Evolutionary conservation across 2,329 filamentous ascomycete species (phyloP).

Genomic region (Ophiostoma montium): DNA sequence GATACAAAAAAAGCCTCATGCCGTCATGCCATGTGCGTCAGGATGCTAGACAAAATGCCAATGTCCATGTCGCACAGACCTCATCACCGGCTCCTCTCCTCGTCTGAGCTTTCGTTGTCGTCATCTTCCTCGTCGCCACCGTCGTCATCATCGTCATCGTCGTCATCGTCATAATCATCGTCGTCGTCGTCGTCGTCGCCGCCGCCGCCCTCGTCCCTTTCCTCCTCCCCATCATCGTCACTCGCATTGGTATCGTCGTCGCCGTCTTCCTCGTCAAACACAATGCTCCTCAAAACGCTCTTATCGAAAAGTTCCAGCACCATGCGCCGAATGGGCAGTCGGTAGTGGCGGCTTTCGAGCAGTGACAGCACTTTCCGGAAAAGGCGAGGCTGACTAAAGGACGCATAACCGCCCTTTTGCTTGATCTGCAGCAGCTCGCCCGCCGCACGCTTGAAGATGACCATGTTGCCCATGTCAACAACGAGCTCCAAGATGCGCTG

Average conservation of each 20-base stretch:
- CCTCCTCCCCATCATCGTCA: constrained; percentile 18
- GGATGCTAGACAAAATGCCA: too few relatives aligned
- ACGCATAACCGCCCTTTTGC: constrained; percentile 55
- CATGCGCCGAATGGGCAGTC: constrained; percentile 73
- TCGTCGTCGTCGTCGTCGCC: constrained; percentile 10
- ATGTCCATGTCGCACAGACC: too few relatives aligned
- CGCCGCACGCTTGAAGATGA: constrained; percentile 77
- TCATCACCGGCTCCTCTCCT: background rate
- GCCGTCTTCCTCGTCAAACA: constrained; percentile 56
- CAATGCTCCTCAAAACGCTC: constrained; percentile 67
- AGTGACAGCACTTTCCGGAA: constrained; percentile 78
- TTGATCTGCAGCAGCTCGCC: constrained; percentile 71
- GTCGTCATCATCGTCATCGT: background rate
- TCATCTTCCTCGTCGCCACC: constrained; percentile 9
- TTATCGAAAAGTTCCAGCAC: constrained; percentile 93
- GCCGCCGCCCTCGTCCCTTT: constrained; percentile 17
- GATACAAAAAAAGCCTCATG: too few relatives aligned
- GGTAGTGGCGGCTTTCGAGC: constrained; percentile 79
- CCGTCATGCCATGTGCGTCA: too few relatives aligned
- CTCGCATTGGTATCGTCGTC: constrained; percentile 38
- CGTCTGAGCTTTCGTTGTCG: constrained; percentile 12
- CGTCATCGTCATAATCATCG: constrained; percentile 6
- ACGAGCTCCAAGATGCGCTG: constrained; percentile 76
- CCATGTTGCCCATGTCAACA: constrained; percentile 81
- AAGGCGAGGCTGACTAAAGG: constrained; percentile 61